These are phyloP conservation scores for Pseudozyma pruni DNA, from an alignment of 1,284 basidiomycete species.

Conservation along the genomic window DNA sequence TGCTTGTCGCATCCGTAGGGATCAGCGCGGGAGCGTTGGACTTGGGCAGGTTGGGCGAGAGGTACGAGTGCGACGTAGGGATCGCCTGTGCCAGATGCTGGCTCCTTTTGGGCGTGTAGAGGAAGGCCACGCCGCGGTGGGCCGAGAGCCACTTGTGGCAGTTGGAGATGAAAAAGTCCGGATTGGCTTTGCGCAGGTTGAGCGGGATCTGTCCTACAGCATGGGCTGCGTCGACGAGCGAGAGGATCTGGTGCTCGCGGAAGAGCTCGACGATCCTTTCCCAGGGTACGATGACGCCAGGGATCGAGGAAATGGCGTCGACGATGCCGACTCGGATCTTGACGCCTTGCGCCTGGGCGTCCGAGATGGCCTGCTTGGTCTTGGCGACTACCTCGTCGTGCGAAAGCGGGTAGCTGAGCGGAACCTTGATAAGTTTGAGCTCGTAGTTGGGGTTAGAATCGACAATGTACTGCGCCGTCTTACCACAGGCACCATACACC, in stretches of 20 bases:
- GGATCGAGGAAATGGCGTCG: conserved; percentile 78
- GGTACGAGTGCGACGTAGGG: conserved; percentile 72
- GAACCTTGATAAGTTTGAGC: conserved; percentile 56
- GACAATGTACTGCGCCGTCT: conserved; percentile 59
- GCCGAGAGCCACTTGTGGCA: conserved; percentile 71
- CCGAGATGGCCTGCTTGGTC: conserved; percentile 28
- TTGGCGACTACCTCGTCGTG: conserved; percentile 63
- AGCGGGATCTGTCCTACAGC: conserved; percentile 74
- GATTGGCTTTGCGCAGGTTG: conserved; percentile 60
- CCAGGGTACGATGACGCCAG: conserved; percentile 83
- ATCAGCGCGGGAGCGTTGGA: conserved; percentile 13
- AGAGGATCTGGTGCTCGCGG: conserved; percentile 54
- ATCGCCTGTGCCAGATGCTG: conserved; percentile 80
- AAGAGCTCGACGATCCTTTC: conserved; percentile 72
- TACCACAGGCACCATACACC: conserved; percentile 62
- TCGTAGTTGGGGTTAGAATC: conserved; percentile 51
- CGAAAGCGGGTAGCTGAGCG: conserved; percentile 56
- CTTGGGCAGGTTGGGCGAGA: conserved; percentile 13
- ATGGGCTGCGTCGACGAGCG: conserved; percentile 81
- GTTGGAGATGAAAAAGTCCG: conserved; percentile 65
- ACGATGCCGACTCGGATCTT: conserved; percentile 84
- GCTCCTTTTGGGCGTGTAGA: conserved; percentile 83
- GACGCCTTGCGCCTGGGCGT: conserved; percentile 69
- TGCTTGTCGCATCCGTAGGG: conserved; percentile 20
- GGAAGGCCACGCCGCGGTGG: conserved; percentile 77